Evolutionary conservation across 192 early-diverging fungal genomes (phyloP), one percentile per base, ranked within the genome.

Genomic region (Backusella tarrabulga): DNA sequence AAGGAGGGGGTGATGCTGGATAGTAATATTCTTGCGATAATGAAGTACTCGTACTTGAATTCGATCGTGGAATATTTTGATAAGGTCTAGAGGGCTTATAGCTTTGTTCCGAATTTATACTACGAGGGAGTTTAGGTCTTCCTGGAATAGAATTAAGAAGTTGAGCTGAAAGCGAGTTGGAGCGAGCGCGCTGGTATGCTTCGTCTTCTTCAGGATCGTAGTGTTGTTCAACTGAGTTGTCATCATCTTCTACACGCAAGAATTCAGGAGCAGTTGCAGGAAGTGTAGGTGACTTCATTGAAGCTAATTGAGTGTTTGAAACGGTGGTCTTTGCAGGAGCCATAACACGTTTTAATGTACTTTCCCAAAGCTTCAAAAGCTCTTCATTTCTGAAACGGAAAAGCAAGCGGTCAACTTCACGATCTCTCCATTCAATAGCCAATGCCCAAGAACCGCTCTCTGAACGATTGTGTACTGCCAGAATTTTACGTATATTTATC

Each of bases 341-440:
- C 29, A 71, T 69, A 19, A 92, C 83, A 73, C 90, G 88, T 52
- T 95, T 88, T 35, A 99, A 81, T 3, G 95, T 91, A 41, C 76
- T 74, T 77, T 93, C 89, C 98, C 98, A 99, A 76, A 93, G 87
- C 74, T 89, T 90, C n/a, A 96, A 89, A 80, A 97, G 96, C 77
- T 99, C 98, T 78, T 92, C 92, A 74, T 96, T 94, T 19, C 95
- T 84, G 81, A 95, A 96, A 63, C 92, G 92, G n/a, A 99, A 83
- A 72, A 89, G 90, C 85, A 99, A 97, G 68, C 92, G 88, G 69
- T 95, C 94, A 84, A 93, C 91, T 32, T 93, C 93, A 21, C 84
- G 84, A 38, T 91, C 92, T 50, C 93, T 90, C 97, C 97, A 99
- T 75, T 92, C 96, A 46, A 99, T 92, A 40, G 91, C 90, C 34